Percentiles rank a stretch among this genome's conserved stretches.
phyloP scores from a whole-genome alignment of 306 rosid species.

The Medicago ruthenica region DNA sequence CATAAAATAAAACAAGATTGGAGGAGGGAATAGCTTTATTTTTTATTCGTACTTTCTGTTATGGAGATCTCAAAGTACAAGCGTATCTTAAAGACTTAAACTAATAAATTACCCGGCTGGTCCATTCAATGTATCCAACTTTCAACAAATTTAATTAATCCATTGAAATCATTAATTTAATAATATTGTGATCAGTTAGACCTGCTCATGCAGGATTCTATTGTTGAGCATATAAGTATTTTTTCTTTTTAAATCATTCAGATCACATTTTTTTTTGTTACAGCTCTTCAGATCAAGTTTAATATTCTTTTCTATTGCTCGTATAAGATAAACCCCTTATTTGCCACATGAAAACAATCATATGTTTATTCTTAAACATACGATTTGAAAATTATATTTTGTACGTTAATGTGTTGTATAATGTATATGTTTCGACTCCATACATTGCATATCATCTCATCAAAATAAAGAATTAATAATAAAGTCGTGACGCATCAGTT shows the following conservation, averaged over 20 bases:
- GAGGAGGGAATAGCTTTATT: neutral
- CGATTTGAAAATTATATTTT: neutral
- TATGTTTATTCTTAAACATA: neutral
- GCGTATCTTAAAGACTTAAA: slow-evolving; percentile 46
- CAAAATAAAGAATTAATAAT: neutral
- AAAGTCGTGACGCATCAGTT: neutral
- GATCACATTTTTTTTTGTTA: slow-evolving; percentile 5
- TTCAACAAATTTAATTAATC: slow-evolving; percentile 41
- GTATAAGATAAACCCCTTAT: slow-evolving; percentile 6
- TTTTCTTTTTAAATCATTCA: neutral
- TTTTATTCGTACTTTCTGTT: slow-evolving; percentile 16
- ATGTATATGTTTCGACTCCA: neutral
- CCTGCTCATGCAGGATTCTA: slow-evolving; percentile 43
- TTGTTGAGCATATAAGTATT: neutral
- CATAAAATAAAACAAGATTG: no score
- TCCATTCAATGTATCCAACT: slow-evolving; percentile 52
- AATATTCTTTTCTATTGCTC: neutral
- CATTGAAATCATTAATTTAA: slow-evolving; percentile 34
- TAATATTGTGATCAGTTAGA: slow-evolving; percentile 50
- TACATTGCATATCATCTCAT: neutral
- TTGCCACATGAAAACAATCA: slow-evolving; percentile 39
- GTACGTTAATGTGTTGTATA: neutral
- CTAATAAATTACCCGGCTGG: slow-evolving; percentile 31
- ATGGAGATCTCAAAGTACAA: slow-evolving; percentile 61
- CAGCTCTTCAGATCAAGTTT: neutral